Percentiles rank a stretch among this genome's conserved stretches.
Evolutionary conservation across 2,329 filamentous ascomycete genomes (phyloP).

Genomic region (Monilinia fructicola): DNA sequence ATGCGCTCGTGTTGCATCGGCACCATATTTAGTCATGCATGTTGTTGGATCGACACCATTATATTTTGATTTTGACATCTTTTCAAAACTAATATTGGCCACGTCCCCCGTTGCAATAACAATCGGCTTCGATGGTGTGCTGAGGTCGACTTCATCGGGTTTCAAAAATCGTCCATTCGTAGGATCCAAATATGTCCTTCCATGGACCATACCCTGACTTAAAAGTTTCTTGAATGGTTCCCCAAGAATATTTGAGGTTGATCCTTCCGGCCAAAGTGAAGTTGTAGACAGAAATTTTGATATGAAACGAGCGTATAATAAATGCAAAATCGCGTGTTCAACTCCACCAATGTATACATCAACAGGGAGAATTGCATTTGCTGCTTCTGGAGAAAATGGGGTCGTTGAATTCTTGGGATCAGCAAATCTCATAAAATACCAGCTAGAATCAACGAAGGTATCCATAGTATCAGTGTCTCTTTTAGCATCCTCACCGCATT

Average conservation of each 20-base stretch:
- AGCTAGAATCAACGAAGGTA: constrained; percentile 92
- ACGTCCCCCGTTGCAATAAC: constrained; percentile 60
- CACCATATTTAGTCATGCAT: constrained; percentile 73
- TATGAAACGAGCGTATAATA: constrained; percentile 86
- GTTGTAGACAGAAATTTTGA: constrained; percentile 77
- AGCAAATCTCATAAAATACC: constrained; percentile 83
- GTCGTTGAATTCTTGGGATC: constrained; percentile 64
- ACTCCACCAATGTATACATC: constrained; percentile 88
- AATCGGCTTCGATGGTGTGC: constrained; percentile 54
- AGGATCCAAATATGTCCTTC: constrained; percentile 77
- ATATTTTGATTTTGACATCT: constrained; percentile 95
- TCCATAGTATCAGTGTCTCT: constrained; percentile 95
- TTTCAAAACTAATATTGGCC: constrained; percentile 71
- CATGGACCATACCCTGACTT: constrained; percentile 91
- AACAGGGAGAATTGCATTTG: constrained; percentile 64
- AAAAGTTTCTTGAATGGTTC: constrained; percentile 84
- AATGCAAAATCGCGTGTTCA: constrained; percentile 86
- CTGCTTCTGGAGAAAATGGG: constrained; percentile 62
- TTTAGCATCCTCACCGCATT: constrained; percentile 67
- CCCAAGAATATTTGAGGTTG: constrained; percentile 45
- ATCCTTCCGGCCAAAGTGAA: constrained; percentile 47
- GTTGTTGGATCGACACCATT: constrained; percentile 82
- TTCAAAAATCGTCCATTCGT: constrained; percentile 73
- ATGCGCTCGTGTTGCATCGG: constrained; percentile 81
- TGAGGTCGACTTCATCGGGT: constrained; percentile 70